Evolutionary conservation across 129 eudicot genomes (phyloP).

Genomic region (Deinandra increscens): DNA sequence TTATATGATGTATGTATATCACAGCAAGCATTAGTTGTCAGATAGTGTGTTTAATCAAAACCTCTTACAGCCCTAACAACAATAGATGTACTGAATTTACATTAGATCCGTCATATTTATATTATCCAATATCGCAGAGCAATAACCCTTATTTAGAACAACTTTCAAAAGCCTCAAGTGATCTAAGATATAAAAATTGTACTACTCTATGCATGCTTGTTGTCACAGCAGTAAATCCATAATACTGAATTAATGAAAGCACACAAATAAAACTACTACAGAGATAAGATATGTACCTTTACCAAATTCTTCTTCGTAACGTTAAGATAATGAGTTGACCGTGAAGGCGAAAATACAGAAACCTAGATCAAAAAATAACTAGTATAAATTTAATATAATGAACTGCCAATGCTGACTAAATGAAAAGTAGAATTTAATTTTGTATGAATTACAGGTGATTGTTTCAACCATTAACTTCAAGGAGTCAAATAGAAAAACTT

Average conservation of each 20-base stretch:
- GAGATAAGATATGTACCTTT: conserved; percentile 44
- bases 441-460: neutral
- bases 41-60: neutral
- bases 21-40: neutral
- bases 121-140: conserved; percentile 11
- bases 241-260: neutral
- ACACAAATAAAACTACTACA: neutral
- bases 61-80: neutral
- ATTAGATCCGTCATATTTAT: neutral
- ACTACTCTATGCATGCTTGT: neutral
- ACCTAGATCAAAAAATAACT: conserved; percentile 45
- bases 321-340: conserved; percentile 57
- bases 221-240: neutral
- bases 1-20: neutral
- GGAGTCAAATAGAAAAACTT: neutral
- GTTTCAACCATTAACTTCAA: neutral
- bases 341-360: conserved; percentile 60
- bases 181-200: neutral
- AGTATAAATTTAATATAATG: neutral
- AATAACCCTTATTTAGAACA: conserved; percentile 15
- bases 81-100: neutral
- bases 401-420: neutral
- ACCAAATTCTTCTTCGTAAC: conserved; percentile 61
- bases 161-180: conserved; percentile 1
- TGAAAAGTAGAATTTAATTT: neutral